These are phyloP conservation scores for Caryopteris hybrid DNA, from an alignment of 305 asterid species.

Conservation along the genomic window DNA sequence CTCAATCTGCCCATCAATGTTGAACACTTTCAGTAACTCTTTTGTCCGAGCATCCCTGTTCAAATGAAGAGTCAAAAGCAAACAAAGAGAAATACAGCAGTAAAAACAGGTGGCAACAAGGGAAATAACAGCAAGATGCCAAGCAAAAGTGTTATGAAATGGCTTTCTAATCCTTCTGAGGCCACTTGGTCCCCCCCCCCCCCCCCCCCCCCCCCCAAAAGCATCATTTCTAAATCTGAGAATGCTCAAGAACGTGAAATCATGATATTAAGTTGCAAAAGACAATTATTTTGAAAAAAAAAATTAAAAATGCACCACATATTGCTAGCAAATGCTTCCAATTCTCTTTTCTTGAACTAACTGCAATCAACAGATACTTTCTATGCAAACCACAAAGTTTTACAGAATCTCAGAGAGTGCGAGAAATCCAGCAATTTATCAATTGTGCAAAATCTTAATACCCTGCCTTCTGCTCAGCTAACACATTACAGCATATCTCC, in stretches of 20 bases:
- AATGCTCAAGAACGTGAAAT: not conserved
- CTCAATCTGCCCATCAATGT: constrained; percentile 86
- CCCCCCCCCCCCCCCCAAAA: too few species aligned
- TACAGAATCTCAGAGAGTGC: not conserved
- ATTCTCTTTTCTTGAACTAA: not conserved
- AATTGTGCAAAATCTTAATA: not conserved
- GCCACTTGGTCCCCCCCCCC: not conserved
- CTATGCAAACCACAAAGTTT: not conserved
- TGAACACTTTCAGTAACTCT: constrained; percentile 76
- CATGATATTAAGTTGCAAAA: not conserved
- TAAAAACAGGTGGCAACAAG: constrained; percentile 19
- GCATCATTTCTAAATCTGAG: too few species aligned
- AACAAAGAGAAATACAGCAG: not conserved
- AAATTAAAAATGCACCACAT: too few species aligned
- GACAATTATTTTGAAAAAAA: not conserved
- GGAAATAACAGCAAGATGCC: not conserved
- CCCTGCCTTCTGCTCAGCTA: not conserved
- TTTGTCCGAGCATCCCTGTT: constrained; percentile 87
- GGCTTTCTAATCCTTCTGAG: not conserved
- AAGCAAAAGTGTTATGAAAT: constrained; percentile 2
- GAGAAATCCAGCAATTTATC: constrained; percentile 1
- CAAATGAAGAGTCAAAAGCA: constrained; percentile 13
- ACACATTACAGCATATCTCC: not conserved
- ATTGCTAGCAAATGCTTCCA: not conserved
- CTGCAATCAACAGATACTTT: not conserved